phyloP scores from a whole-genome alignment of 164 flowering plant genomes.

The Taxillus chinensis region DNA sequence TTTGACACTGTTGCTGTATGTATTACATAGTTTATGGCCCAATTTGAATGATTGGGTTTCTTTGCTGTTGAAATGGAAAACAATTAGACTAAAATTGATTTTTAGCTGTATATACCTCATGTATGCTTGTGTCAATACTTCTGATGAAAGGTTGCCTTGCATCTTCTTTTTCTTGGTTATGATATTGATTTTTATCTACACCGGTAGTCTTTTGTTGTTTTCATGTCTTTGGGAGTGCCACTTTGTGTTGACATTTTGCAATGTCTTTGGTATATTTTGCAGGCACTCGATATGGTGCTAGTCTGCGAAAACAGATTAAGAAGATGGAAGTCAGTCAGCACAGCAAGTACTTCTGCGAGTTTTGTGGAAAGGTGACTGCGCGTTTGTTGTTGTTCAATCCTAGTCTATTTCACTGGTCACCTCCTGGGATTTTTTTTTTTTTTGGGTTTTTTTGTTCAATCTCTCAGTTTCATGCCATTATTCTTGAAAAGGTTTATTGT shows the following conservation, averaged over 20 bases:
- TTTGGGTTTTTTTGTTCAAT: neutral
- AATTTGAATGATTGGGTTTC: no score
- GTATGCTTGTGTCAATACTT: no score
- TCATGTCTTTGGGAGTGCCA: neutral
- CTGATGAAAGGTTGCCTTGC: no score
- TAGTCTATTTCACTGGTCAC: no score
- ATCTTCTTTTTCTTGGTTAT: no score
- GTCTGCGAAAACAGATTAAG: conserved; percentile 60
- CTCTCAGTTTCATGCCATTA: neutral
- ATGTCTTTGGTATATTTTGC: neutral
- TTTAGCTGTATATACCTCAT: neutral
- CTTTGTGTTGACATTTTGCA: neutral
- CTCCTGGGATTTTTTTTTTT: no score
- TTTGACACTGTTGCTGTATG: no score
- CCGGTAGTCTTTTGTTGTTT: neutral
- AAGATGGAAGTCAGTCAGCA: conserved; percentile 61
- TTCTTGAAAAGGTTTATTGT: neutral
- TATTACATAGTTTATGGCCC: no score
- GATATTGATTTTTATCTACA: neutral
- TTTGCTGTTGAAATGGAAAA: no score
- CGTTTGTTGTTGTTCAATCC: no score
- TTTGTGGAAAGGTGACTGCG: conserved; percentile 45
- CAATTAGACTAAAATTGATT: neutral
- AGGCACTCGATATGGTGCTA: conserved; percentile 64
- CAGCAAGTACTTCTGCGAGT: conserved; percentile 51